Base-by-base conservation (phyloP, 2,329 filamentous ascomycete species). In the Penicillium sp. region DNA sequence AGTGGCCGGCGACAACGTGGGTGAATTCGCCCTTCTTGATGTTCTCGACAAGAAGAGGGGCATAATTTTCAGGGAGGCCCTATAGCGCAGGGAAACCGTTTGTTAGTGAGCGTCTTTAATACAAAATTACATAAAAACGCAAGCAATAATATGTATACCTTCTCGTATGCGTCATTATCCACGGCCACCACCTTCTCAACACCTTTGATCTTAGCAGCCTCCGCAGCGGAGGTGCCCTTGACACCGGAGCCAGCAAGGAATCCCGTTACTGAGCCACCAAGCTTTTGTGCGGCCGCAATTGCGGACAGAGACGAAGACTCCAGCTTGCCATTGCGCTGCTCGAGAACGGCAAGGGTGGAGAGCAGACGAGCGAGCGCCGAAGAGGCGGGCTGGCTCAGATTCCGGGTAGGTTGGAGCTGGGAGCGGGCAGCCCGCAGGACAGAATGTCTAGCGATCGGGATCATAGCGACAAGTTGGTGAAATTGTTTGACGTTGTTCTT, bases 21-120 rank as follows among this genome's bases (percentile, higher is more conserved):
- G 92, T 96, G 74, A 91, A 97, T 56, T 87, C 90, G 57, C 90
- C 92, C 72, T 94, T 94, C 79, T 96, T 96, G 76, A 97, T 93
- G 75, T 97, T 99, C 74, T 97, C 93, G 47, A 91, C 89, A 38
- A 99, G 81, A 43, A 99, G 80, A 52, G 91, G 89, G n/a, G 93
- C 94, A 70, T 84, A 97, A 79, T 90, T 97, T 78, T 99, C 94
- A 48, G 94, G 86, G 2, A 99, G 83, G 46, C 91, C 91, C 90
- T 91, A 61, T 27, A 47, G 39, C 44, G 23, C 13, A 34, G 47
- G 46, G 36, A 42, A 54, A 7, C 2, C 13, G 16, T 16, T 32
- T n/a, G 29, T 51, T 47, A 50, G 46, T 23, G 16, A 14, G 5
- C 10, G 9, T 5, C 19, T 38, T 11, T 26, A 7, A 11, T n/a